These are phyloP conservation scores for Cordyceps farinosa DNA, from an alignment of 2,329 filamentous ascomycete genomes.

Conservation along the genomic window DNA sequence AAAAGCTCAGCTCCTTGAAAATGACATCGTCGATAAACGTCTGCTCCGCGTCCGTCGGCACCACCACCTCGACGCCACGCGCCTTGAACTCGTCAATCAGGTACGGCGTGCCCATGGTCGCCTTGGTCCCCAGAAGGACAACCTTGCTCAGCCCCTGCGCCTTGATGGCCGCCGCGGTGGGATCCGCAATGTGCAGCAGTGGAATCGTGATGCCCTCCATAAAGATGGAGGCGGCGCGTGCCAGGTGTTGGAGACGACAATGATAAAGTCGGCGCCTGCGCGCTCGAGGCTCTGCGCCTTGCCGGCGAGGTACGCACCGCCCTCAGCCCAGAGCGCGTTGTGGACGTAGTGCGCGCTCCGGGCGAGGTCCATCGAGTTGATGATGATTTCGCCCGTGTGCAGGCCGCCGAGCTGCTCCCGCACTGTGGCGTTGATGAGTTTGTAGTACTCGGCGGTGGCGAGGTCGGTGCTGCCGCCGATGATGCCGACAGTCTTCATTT, in stretches of 20 bases:
- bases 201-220: slow-evolving; percentile 23
- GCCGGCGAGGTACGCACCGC: slow-evolving; percentile 18
- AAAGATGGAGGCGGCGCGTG: slow-evolving; percentile 23
- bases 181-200: slow-evolving; percentile 20
- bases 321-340: slow-evolving; percentile 20
- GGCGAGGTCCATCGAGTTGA: slow-evolving; percentile 22
- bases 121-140: slow-evolving; percentile 19
- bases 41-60: slow-evolving; percentile 19
- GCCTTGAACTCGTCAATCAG: slow-evolving; percentile 13
- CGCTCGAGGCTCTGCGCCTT: slow-evolving; percentile 20
- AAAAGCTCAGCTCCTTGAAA: slow-evolving; percentile 18
- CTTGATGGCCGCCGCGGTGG: slow-evolving; percentile 17
- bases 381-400: slow-evolving; percentile 22
- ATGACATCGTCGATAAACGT: slow-evolving; percentile 17
- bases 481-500: slow-evolving; percentile 21
- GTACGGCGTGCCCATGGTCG: slow-evolving; percentile 20
- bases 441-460: slow-evolving; percentile 23
- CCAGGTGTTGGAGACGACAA: slow-evolving; percentile 21
- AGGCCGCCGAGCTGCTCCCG: slow-evolving; percentile 19
- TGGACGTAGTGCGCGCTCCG: slow-evolving; percentile 20
- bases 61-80: slow-evolving; percentile 18
- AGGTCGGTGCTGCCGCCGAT: slow-evolving; percentile 23
- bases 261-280: slow-evolving; percentile 21
- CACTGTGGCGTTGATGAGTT: slow-evolving; percentile 20
- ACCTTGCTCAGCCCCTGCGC: slow-evolving; percentile 6